Conservation (phyloP, 208 protist genomes). For the Trypanosoma melophagium region DNA sequence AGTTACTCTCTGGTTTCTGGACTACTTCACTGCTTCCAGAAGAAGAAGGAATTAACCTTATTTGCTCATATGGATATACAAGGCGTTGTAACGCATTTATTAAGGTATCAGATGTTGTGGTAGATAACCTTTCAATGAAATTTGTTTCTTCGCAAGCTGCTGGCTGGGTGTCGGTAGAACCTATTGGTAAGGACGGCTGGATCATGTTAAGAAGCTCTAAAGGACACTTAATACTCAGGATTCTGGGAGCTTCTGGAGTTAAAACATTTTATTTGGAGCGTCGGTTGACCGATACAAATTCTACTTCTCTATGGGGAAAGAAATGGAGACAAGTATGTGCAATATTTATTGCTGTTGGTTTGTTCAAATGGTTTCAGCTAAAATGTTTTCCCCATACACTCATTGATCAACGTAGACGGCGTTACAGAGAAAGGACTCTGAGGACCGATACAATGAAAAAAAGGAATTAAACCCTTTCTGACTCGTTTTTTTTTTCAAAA, state of each 20-base stretch:
- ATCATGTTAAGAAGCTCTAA: conserved; percentile 17
- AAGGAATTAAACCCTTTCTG: not conserved
- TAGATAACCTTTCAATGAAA: conserved; percentile 13
- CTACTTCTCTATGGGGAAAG: conserved; percentile 11
- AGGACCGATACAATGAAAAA: conserved; percentile 1
- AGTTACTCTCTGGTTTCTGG: conserved; percentile 20
- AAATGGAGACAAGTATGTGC: conserved; percentile 51
- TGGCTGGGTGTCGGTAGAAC: conserved; percentile 12
- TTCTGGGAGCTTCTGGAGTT: not conserved
- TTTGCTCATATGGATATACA: conserved; percentile 3
- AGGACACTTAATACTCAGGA: conserved; percentile 5
- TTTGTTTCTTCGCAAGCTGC: conserved; percentile 15
- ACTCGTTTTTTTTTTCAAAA: not conserved
- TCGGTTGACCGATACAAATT: not conserved
- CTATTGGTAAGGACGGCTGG: conserved; percentile 5
- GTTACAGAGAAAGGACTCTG: not conserved
- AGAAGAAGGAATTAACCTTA: conserved; percentile 15
- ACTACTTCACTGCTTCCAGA: not conserved
- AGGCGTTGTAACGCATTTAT: conserved; percentile 1
- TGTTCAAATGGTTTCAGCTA: conserved; percentile 47
- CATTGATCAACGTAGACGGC: not conserved
- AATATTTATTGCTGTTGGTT: conserved; percentile 46
- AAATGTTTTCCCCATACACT: conserved; percentile 7
- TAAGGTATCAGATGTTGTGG: not conserved
- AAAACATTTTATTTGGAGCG: conserved; percentile 9